Evolutionary conservation across 179 eudicot genomes (phyloP).

Genomic region (Drosera spatulata): DNA sequence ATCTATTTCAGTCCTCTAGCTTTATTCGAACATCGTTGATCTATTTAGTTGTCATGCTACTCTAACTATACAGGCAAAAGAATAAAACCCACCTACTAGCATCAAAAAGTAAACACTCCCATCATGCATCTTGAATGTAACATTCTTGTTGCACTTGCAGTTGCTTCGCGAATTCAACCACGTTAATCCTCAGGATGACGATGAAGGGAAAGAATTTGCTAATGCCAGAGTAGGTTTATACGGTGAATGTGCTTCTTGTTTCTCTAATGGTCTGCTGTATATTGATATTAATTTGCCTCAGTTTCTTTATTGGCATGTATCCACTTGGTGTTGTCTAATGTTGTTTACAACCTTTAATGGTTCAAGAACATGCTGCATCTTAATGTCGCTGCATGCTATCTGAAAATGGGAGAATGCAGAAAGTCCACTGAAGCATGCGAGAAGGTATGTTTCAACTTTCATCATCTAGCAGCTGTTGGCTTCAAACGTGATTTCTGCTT

Average conservation of each 20-base stretch:
- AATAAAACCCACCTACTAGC: neutral
- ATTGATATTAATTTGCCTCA: neutral
- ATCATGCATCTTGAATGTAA: neutral
- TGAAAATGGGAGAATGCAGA: conserved; percentile 86
- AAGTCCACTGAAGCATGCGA: conserved; percentile 89
- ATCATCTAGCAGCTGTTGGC: neutral
- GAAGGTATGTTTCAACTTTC: conserved; percentile 39
- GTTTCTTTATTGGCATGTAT: neutral
- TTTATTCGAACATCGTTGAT: too few species aligned
- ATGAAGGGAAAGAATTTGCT: conserved; percentile 82
- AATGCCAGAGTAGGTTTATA: conserved; percentile 61
- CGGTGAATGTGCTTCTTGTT: neutral
- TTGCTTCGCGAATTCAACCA: conserved; percentile 95
- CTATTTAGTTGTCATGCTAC: too few species aligned
- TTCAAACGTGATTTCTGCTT: too few species aligned
- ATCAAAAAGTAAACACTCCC: neutral
- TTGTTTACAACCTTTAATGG: conserved; percentile 7
- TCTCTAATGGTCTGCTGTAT: too few species aligned
- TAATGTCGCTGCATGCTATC: conserved; percentile 92
- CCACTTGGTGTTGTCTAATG: neutral
- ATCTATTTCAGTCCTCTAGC: too few species aligned
- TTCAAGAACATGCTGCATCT: conserved; percentile 72
- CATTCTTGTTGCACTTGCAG: conserved; percentile 25
- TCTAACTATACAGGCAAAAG: neutral
- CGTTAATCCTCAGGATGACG: conserved; percentile 91